Base-by-base conservation (phyloP, 2,329 filamentous ascomycete species). In the Alternaria viburni region DNA sequence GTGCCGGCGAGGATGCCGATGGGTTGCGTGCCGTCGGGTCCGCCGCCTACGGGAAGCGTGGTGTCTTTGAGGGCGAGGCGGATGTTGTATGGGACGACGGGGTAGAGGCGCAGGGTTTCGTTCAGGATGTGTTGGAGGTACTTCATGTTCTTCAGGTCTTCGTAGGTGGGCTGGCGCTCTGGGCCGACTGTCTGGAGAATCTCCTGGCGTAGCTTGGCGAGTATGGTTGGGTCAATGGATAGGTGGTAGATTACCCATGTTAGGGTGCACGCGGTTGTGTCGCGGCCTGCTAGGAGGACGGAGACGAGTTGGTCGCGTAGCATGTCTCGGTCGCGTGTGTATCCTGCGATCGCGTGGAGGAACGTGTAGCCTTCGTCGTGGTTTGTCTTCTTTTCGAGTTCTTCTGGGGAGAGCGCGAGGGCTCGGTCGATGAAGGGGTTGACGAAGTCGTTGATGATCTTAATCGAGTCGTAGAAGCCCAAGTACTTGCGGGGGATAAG, bases 211-310 rank as follows among this genome's bases (percentile, higher is more conserved):
- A 97, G 85, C 76, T 89, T 91, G 56, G 83, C 77, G 4, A 93
- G 87, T 3, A 88, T 85, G 3, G 87, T 82, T 0, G 93, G 93
- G 69, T 92, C 86, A 15, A 89, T 88, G 41, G 90, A 87, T 2
- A 97, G 85, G 79, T 97, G 93, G 79, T 96, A 96, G 62, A 97
- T 85, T 36, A 88, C 85, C 90, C 93, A 97, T 0, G 89, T 91
- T 0, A 97, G 85, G 0, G 92, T 93, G 15, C 86, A 88, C 28
- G 93, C 93, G 0, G 94, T 97, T 13, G 94, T 97, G 79, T 97
- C 94, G 21, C 92, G 87, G 12, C 93, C 93, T 2, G 94, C 94
- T 15, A 97, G 87, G 3, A 97, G 86, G 11, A 97, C 87, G 47
- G 72, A 75, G 21, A 79, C 86, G 51, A 97, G 84, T 79, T 97